phyloP scores from a whole-genome alignment of 2,329 filamentous ascomycete species.

The Fusarium subtropicale region DNA sequence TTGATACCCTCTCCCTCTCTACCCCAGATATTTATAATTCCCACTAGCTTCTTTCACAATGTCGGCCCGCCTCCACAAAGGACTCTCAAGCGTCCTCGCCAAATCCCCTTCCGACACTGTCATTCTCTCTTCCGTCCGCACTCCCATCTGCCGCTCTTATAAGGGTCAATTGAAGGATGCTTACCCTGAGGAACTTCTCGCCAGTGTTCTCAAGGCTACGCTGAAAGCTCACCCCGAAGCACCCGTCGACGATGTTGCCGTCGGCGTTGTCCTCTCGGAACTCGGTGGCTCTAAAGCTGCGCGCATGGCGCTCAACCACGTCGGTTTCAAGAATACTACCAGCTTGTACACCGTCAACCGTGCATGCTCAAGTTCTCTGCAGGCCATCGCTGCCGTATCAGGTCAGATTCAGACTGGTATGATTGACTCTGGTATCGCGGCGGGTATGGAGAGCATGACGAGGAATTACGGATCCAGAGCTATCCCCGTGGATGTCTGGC shows the following conservation, averaged over 20 bases:
- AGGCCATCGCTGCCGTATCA: conserved; percentile 79
- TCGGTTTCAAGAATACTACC: conserved; percentile 78
- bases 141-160: conserved; percentile 84
- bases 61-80: conserved; percentile 52
- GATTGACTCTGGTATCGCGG: conserved; percentile 81
- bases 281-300: conserved; percentile 91
- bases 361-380: conserved; percentile 83
- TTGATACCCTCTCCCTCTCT: neutral
- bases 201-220: conserved; percentile 63
- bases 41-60: conserved; percentile 18
- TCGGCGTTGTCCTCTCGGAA: conserved; percentile 91
- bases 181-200: conserved; percentile 89
- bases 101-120: conserved; percentile 86
- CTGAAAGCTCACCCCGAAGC: conserved; percentile 73
- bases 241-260: conserved; percentile 78
- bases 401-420: conserved; percentile 79
- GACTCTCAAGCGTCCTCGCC: conserved; percentile 79
- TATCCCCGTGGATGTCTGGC: conserved; percentile 87
- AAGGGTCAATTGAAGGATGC: conserved; percentile 87
- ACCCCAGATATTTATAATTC: neutral
- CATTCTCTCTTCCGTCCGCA: conserved; percentile 90
- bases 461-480: conserved; percentile 86
- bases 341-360: conserved; percentile 89
- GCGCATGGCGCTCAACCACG: conserved; percentile 89
- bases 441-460: conserved; percentile 97